Base-by-base conservation (phyloP, 202 grass and related monocot species). In the Setaria viridis region DNA sequence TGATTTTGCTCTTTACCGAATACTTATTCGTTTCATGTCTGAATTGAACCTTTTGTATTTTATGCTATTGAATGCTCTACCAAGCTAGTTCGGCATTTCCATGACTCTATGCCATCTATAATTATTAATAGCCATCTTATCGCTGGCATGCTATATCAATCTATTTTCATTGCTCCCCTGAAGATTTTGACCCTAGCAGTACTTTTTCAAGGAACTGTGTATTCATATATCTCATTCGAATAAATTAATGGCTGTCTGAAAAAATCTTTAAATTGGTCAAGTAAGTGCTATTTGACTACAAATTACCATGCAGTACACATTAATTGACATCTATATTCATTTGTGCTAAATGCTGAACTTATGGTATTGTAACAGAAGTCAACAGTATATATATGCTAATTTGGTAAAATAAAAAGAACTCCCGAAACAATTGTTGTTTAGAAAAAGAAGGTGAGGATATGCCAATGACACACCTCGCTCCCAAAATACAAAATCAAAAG, bases 1-100 rank as follows among this genome's bases (percentile, higher is more conserved):
- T 33, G 15, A 14, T 62, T 67, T 67, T 50, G 47, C 39, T 73
- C 51, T 83, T 90, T 87, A 68, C 67, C 66, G 58, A 90, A 50
- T 59, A 46, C n/a, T 7, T 34, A 41, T 37, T 48, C 14, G 16
- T 74, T 67, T 35, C 34, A 8, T 14, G 45, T 71, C 42, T 70
- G 17, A 85, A 34, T 17, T 62, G 35, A 11, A 55, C 21, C 12
- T 21, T 39, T 74, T 50, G 33, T 74, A 67, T 88, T 80, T 82
- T 33, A 82, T 67, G 76, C 10, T 14, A 59, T 13, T 34, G 3
- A 47, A 35, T 48, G 69, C 20, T 15, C 4, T 20, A 79, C 2
- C 4, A 34, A 64, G 0, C 50, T 35, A 55, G 32, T 11, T 58
- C 10, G 0, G 11, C 37, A 62, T 62, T 77, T 45, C 15, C 11